Base-by-base conservation (phyloP, 2,329 filamentous ascomycete species). In the Berkeleyomyces basicola region DNA sequence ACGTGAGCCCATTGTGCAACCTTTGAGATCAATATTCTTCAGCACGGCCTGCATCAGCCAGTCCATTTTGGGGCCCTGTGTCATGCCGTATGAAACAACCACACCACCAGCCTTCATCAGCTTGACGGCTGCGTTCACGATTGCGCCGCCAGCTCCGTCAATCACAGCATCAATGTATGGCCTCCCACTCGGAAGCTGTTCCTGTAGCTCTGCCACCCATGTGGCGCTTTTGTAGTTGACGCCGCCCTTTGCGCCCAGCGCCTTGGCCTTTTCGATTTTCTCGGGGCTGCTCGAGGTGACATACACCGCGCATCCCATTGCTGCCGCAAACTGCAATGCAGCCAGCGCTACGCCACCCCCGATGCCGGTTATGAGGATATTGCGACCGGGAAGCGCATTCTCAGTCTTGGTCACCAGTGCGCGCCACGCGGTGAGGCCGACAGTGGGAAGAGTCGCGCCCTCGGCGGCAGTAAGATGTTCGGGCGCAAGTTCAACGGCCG, bases 31-130 rank as follows among this genome's bases (percentile, higher is more conserved):
- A 61, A 96, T 81, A 70, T 97, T 96, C 72, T 86, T 88, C 65
- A 97, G 74, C 11, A 93, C 87, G 0, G 90, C 90, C 65, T 78
- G 74, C 88, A 96, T 96, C 10, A 82, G 70, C 80, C 88, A 96
- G 60, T 88, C 83, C 85, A 95, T 92, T 74, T 86, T 89, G 1
- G 92, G 91, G 0, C 79, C 77, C 2, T 88, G 76, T 0, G 92
- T 97, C 92, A 97, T 96, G 65, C 93, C 92, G 71, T 97, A 97
- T 67, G 85, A 78, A 1, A 85, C 82, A 64, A 97, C 85, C n/a
- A 92, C 79, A 62, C 91, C 93, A 4, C 93, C 92, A 1, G 80
- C 73, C 81, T 89, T 91, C 61, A 97, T 76, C 61, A 96, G 70
- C 70, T 77, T 83, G 57, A 78, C 75, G 0, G 82, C 80, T 71